phyloP scores from a whole-genome alignment of 805 yeast genomes.

The Cyberlindnera samutprakarnensis region DNA sequence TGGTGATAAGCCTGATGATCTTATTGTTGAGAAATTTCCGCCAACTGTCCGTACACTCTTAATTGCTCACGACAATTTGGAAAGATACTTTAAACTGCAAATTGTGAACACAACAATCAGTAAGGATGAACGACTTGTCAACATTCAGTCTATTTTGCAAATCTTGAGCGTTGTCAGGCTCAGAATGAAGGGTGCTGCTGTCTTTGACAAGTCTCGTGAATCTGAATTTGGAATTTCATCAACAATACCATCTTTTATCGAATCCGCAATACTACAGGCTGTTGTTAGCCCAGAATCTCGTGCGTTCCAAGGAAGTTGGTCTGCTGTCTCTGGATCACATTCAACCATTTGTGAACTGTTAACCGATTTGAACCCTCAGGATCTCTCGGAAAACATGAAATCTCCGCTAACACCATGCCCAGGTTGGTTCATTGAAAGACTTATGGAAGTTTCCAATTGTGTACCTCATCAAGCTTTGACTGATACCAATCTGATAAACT shows the following conservation, averaged over 20 bases:
- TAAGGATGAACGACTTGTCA: constrained; percentile 50
- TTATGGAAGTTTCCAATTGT: constrained; percentile 66
- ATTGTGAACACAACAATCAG: constrained; percentile 55
- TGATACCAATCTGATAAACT: constrained; percentile 62
- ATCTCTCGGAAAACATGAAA: constrained; percentile 21
- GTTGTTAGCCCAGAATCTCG: constrained; percentile 79
- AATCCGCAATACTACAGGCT: constrained; percentile 67
- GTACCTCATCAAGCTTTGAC: constrained; percentile 73
- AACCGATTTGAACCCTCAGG: constrained; percentile 28
- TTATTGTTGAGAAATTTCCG: constrained; percentile 50
- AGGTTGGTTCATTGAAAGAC: constrained; percentile 83
- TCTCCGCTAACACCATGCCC: constrained; percentile 71
- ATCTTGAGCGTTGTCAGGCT: constrained; percentile 57
- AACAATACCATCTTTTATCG: constrained; percentile 77
- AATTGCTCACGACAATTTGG: constrained; percentile 59
- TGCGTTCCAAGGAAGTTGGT: constrained; percentile 62
- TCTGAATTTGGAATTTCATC: constrained; percentile 35
- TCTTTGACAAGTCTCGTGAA: constrained; percentile 29
- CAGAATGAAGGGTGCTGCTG: constrained; percentile 53
- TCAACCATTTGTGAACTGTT: constrained; percentile 25
- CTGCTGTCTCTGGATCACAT: constrained; percentile 34
- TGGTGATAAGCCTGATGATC: constrained; percentile 34
- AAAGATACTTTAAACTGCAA: constrained; percentile 55
- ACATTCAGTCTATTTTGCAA: constrained; percentile 62
- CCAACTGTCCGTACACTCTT: constrained; percentile 58